Conservation (phyloP, 768 basidiomycete species). For the Calvatia gigantea region DNA sequence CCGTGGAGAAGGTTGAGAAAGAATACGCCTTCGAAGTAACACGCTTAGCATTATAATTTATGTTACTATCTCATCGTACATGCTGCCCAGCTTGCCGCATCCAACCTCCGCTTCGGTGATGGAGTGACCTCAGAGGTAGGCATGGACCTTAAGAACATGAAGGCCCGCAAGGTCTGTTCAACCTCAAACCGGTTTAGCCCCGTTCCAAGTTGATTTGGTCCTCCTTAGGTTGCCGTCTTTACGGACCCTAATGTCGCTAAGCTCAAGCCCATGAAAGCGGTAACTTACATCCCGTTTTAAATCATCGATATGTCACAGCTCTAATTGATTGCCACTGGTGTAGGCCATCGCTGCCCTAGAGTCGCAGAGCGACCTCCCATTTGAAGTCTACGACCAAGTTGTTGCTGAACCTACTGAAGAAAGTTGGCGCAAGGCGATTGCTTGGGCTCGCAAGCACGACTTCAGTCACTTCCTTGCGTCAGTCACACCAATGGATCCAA, state of each 20-base stretch:
- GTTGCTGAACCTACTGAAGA: conserved; percentile 91
- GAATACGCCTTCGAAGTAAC: conserved; percentile 90
- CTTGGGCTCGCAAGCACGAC: conserved; percentile 81
- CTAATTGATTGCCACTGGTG: neutral
- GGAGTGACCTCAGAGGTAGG: conserved; percentile 89
- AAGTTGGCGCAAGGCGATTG: conserved; percentile 85
- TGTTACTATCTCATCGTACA: neutral
- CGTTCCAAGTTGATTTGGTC: conserved; percentile 8
- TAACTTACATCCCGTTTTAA: conserved; percentile 23
- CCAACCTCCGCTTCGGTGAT: conserved; percentile 85
- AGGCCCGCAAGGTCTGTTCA: conserved; percentile 67
- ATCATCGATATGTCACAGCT: neutral
- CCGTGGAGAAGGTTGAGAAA: conserved; percentile 66
- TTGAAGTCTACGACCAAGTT: conserved; percentile 78
- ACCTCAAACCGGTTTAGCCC: neutral
- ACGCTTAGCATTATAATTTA: neutral
- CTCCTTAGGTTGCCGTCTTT: conserved; percentile 82
- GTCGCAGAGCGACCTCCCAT: conserved; percentile 69
- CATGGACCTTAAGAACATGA: conserved; percentile 94
- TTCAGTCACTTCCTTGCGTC: conserved; percentile 93
- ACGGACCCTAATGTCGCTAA: conserved; percentile 86
- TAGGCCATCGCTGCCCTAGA: conserved; percentile 82
- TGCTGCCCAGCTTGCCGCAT: conserved; percentile 66
- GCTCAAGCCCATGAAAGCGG: conserved; percentile 78
- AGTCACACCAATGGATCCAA: conserved; percentile 21